Percentiles rank a stretch among this genome's conserved stretches.
phyloP scores from a whole-genome alignment of 2,329 filamentous ascomycete genomes.

The Claviceps fusiformis region DNA sequence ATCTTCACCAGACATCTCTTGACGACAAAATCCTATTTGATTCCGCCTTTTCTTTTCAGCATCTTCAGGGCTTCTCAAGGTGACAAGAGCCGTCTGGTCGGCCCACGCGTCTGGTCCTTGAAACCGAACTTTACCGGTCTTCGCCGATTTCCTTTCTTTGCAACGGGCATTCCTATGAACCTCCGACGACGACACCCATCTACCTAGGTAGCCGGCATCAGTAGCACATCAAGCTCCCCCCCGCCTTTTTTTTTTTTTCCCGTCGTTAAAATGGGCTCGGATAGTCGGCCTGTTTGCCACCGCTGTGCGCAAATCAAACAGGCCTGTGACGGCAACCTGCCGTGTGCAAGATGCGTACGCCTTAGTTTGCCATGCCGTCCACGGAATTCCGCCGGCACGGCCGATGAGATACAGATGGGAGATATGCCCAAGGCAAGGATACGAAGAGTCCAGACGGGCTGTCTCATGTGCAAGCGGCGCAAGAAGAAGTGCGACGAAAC shows the following conservation, averaged over 20 bases:
- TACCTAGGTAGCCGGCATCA: neutral
- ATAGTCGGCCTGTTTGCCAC: constrained; percentile 18
- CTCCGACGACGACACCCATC: neutral
- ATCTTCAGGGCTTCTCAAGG: neutral
- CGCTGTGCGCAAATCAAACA: constrained; percentile 24
- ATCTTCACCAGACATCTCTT: neutral
- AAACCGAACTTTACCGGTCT: neutral
- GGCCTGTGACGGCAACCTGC: constrained; percentile 20
- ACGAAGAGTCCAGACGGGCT: constrained; percentile 24
- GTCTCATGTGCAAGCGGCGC: constrained; percentile 29
- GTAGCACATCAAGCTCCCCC: neutral
- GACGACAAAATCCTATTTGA: neutral
- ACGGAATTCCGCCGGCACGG: constrained; percentile 10
- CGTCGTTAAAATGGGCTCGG: constrained; percentile 13
- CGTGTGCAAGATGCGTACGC: constrained; percentile 20
- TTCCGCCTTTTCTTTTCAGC: neutral
- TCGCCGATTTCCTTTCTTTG: neutral
- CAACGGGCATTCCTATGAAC: neutral
- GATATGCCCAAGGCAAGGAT: constrained; percentile 21
- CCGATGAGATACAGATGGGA: constrained; percentile 3
- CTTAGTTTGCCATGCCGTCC: constrained; percentile 19
- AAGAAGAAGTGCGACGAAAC: constrained; percentile 35
- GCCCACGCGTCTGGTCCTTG: neutral
- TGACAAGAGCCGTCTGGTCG: neutral
- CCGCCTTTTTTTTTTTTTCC: too few relatives aligned